Conservation (phyloP, 2,329 filamentous ascomycete genomes). For the Geosmithia morbida region DNA sequence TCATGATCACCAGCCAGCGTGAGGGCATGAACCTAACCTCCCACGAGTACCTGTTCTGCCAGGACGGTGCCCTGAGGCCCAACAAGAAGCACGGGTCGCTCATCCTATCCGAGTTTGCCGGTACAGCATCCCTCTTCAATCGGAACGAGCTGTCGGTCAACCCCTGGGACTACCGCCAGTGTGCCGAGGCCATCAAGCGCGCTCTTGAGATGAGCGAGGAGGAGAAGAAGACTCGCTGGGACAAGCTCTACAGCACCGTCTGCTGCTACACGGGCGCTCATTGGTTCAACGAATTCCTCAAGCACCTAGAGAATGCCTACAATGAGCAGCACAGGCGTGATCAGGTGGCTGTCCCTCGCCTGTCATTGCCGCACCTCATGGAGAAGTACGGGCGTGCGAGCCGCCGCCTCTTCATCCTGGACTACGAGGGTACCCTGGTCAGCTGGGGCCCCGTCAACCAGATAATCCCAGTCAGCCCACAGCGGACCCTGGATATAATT, state of each 20-base stretch:
- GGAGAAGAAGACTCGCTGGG: constrained; percentile 65
- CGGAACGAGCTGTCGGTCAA: constrained; percentile 76
- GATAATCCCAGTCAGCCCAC: constrained; percentile 71
- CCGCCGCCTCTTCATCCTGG: constrained; percentile 71
- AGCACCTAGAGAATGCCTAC: constrained; percentile 59
- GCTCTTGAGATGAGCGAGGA: constrained; percentile 67
- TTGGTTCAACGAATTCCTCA: constrained; percentile 69
- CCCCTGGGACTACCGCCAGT: constrained; percentile 87
- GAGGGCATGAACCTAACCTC: constrained; percentile 96
- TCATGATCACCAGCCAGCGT: constrained; percentile 90
- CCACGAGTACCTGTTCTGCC: constrained; percentile 87
- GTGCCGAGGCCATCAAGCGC: constrained; percentile 69
- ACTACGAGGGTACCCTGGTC: constrained; percentile 87
- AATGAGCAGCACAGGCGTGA: constrained; percentile 76
- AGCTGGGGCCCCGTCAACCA: constrained; percentile 74
- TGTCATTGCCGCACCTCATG: constrained; percentile 53
- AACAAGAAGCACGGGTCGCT: constrained; percentile 75
- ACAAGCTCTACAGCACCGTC: constrained; percentile 57
- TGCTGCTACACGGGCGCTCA: constrained; percentile 69
- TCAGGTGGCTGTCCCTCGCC: constrained; percentile 71
- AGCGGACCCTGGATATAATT: constrained; percentile 70
- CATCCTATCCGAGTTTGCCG: constrained; percentile 90
- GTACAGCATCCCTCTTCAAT: constrained; percentile 74
- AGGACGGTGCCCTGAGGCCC: constrained; percentile 59
- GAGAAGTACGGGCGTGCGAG: constrained; percentile 51